Evolutionary conservation across 805 yeast species (phyloP), one percentile per base, ranked within the genome.

Genomic region (Ogataea salicorniae): DNA sequence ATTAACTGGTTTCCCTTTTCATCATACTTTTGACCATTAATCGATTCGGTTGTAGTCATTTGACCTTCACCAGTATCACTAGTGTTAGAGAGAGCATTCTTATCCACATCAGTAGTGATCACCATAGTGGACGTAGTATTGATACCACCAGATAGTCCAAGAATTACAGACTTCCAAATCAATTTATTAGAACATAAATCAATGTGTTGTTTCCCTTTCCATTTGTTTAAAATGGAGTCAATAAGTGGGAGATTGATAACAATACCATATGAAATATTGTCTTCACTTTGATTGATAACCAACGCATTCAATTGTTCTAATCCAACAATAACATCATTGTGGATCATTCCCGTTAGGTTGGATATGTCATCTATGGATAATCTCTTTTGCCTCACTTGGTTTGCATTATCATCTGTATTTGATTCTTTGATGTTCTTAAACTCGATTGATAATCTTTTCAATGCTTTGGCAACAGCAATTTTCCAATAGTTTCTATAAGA

Each of bases 401-500:
- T 37, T 33, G 42, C 43, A 41, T 29, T 33, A 23, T 8, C 35
- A 29, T 22, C 31, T 29, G 26, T 31, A 22, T 17, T 49, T 36
- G 16, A 36, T 26, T 26, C 13, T 11, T 26, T 9, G 13, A 26
- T 26, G 13, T 11, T 26, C 31, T 26, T 26, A 6, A 13, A 39
- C 35, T 11, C 16, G 18, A 26, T 23, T 42, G 37, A 42, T 38
- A 42, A 53, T 43, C 17, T 56, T 54, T 36, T 52, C 18, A 85
- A 66, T 39, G 70, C 72, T 38, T 67, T 73, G 9, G 94, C 76
- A 7, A 89, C 68, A 4, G 83, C 72, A 1, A 80, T 68, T 55
- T 78, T 83, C 98, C 98, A 94, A 64, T 86, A 92, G 56, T 81
- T 86, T 52, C 95, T 71, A 64, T 92, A 94, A 50, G 97, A 86